phyloP scores from a whole-genome alignment of 2,329 filamentous ascomycete species.

The Clarireedia sp. region DNA sequence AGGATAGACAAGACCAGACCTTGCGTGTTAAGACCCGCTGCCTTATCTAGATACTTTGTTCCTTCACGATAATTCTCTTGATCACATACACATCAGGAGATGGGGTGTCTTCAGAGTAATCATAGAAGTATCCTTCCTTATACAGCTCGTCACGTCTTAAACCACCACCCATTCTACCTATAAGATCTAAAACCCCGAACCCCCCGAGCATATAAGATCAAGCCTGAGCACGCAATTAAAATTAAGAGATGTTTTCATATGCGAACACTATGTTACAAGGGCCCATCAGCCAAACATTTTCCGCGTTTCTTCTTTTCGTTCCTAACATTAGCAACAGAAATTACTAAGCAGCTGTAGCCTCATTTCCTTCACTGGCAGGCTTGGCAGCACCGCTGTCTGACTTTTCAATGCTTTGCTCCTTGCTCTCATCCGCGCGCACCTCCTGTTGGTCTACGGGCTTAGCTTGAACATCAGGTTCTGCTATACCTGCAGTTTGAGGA shows the following conservation, averaged over 20 bases:
- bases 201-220: background rate
- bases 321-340: constrained; percentile 16
- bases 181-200: background rate
- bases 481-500: constrained; percentile 44
- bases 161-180: no score
- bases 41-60: no score
- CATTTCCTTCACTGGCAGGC: constrained; percentile 55
- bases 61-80: no score
- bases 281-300: constrained; percentile 3
- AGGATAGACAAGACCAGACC: no score
- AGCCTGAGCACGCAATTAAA: background rate
- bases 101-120: no score
- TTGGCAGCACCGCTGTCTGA: constrained; percentile 38
- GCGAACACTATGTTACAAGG: constrained; percentile 9
- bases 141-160: no score
- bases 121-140: no score
- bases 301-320: background rate
- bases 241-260: constrained; percentile 2
- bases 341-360: constrained; percentile 35
- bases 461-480: constrained; percentile 34
- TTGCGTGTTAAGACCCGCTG: no score
- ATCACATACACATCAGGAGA: no score
- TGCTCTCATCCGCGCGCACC: constrained; percentile 46
- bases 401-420: constrained; percentile 49
- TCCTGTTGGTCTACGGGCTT: constrained; percentile 31